Conservation (phyloP, 2,329 filamentous ascomycete species). For the Fusarium buharicum region DNA sequence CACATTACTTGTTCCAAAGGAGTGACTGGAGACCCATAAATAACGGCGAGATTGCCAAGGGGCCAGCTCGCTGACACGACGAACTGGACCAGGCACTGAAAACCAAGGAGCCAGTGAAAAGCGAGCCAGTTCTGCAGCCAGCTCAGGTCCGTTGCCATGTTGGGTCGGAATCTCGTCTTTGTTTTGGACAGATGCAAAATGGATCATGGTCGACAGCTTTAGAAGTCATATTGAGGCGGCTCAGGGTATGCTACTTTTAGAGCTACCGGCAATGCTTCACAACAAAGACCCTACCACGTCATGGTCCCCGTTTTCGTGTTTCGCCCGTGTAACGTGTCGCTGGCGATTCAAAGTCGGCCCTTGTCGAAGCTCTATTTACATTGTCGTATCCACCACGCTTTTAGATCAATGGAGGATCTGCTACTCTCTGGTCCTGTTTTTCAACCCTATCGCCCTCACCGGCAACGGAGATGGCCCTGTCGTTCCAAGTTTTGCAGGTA, state of each 20-base stretch:
- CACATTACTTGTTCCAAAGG: conserved; percentile 13
- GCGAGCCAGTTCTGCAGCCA: conserved; percentile 25
- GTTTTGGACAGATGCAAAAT: too few species aligned
- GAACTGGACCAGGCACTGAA: conserved; percentile 22
- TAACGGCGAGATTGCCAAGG: conserved; percentile 37
- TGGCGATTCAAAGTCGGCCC: background rate
- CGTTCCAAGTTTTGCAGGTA: conserved; percentile 12
- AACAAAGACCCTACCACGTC: too few species aligned
- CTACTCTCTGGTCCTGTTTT: background rate
- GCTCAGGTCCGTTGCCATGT: background rate
- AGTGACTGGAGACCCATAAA: conserved; percentile 13
- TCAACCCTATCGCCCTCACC: background rate
- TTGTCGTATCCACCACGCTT: too few species aligned
- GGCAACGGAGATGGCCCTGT: background rate
- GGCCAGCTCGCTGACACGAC: conserved; percentile 34
- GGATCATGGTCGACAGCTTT: too few species aligned
- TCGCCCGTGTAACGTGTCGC: conserved; percentile 34
- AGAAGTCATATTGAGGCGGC: too few species aligned
- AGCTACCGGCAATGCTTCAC: too few species aligned
- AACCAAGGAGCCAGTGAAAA: conserved; percentile 20
- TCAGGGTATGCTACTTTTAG: too few species aligned
- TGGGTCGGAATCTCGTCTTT: too few species aligned
- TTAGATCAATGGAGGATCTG: background rate
- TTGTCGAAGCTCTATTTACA: conserved; percentile 1
- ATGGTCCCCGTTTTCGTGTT: conserved; percentile 26